Evolutionary conservation across 106 monocot genomes (phyloP), one percentile per base, ranked within the genome.

Genomic region (Alisma plantagoaquatica): DNA sequence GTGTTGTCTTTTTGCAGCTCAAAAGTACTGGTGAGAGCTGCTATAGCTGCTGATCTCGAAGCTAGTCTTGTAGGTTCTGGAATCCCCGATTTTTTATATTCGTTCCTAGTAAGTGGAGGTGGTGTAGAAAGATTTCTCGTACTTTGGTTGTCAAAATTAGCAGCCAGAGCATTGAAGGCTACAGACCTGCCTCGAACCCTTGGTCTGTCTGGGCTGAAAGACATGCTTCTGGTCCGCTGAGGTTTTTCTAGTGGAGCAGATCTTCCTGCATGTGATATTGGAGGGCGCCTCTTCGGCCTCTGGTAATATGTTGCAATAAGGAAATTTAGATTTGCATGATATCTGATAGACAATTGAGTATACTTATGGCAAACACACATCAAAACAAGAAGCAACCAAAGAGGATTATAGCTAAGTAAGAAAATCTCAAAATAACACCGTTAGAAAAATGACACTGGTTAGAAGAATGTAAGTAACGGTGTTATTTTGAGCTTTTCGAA

Each of bases 181-280:
- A 83, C 83, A 19, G 89, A 89, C 38, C 89, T 79, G 43, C 89
- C 83, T 46, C 89, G 73, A 16, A 78, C 65, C 25, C 79, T 69
- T 25, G 46, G 70, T 44, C 73, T 63, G 3, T 83, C 89, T 27
- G 83, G 79, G 59, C 76, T 83, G 74, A 80, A 79, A 23, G 89
- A 89, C 73, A 80, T 76, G 66, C 89, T 89, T 69, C 89, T 76
- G 12, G 78, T 79, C 11, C 88, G 77, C 43, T 81, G 74, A 12
- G 79, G 73, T 59, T 80, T 79, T 21, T 83, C 89, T 30, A 79
- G 73, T 53, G 73, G 60, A 43, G 57, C 61, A 16, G 82, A 82
- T 26, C 83, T 69, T 67, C 79, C 76, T 23, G 75, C 66, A 54
- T 76, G 56, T 54, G 73, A 54, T 33, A 23, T 55, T 47, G 72